Conservation (phyloP, 2,329 filamentous ascomycete genomes). For the Fusarium sp. region DNA sequence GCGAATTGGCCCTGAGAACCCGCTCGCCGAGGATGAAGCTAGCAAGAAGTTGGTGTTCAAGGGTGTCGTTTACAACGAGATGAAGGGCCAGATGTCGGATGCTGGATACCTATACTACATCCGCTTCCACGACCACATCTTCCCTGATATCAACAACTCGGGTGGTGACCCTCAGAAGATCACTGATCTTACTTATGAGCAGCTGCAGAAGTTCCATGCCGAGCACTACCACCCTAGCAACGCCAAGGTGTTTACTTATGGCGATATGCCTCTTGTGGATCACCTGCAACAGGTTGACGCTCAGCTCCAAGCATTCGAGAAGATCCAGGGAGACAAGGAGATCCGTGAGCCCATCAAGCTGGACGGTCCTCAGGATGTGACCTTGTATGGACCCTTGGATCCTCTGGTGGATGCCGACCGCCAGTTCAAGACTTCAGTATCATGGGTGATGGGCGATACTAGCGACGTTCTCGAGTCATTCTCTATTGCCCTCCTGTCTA, state of each 20-base stretch:
- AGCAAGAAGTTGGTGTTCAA: slow-evolving; percentile 88
- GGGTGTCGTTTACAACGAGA: slow-evolving; percentile 98
- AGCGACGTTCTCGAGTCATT: slow-evolving; percentile 89
- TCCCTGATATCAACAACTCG: slow-evolving; percentile 95
- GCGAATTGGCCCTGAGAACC: slow-evolving; percentile 94
- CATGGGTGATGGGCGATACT: slow-evolving; percentile 90
- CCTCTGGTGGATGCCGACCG: slow-evolving; percentile 86
- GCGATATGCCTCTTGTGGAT: slow-evolving; percentile 86
- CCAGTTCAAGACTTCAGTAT: slow-evolving; percentile 93
- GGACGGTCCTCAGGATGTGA: slow-evolving; percentile 75
- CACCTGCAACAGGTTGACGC: slow-evolving; percentile 84
- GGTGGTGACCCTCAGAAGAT: slow-evolving; percentile 97
- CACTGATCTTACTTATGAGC: slow-evolving; percentile 91
- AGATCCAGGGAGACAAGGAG: slow-evolving; percentile 75
- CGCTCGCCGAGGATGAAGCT: slow-evolving; percentile 66
- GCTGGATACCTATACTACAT: slow-evolving; percentile 97
- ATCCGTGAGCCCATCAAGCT: slow-evolving; percentile 83
- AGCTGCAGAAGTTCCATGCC: slow-evolving; percentile 88
- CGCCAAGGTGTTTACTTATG: slow-evolving; percentile 94
- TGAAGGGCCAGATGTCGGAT: slow-evolving; percentile 99
- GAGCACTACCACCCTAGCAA: slow-evolving; percentile 98
- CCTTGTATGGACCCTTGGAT: slow-evolving; percentile 84
- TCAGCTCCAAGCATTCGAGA: slow-evolving; percentile 79
- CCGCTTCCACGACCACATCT: slow-evolving; percentile 92
- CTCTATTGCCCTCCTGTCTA: slow-evolving; percentile 83